Evolutionary conservation across 352 stramenopile species (phyloP).

Genomic region (Aphanomyces invadans): DNA sequence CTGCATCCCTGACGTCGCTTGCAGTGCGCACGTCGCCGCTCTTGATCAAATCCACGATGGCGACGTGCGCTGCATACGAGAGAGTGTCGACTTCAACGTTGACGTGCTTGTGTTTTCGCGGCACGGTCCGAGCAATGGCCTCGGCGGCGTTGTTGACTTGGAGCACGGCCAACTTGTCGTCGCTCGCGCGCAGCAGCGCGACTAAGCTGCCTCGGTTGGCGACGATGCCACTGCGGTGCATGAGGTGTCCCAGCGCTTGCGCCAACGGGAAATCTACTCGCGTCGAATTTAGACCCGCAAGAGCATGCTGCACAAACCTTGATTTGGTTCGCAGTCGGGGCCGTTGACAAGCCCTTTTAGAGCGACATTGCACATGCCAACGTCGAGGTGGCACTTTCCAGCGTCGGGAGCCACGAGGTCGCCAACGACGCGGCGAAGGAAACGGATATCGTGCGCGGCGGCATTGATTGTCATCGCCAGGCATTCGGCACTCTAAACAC

Average conservation of each 20-base stretch:
- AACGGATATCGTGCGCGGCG: background rate
- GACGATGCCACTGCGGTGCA: background rate
- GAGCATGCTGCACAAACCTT: background rate
- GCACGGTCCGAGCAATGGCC: background rate
- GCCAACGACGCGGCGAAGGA: background rate
- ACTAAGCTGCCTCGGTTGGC: background rate
- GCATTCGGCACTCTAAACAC: background rate
- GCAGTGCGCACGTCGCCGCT: background rate
- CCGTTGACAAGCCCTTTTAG: background rate
- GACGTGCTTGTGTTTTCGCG: background rate
- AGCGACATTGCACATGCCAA: background rate
- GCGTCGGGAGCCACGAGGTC: background rate
- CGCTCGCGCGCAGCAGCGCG: background rate
- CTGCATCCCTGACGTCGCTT: background rate
- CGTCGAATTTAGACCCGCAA: no score
- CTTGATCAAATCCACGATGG: slow-evolving; percentile 7
- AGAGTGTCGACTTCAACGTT: background rate
- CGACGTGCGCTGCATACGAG: background rate
- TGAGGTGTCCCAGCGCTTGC: background rate
- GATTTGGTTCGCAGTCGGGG: background rate
- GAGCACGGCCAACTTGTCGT: background rate
- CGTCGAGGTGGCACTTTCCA: background rate
- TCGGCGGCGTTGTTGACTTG: background rate
- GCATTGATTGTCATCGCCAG: background rate
- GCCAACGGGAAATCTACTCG: background rate